Evolutionary conservation across 2,329 filamentous ascomycete genomes (phyloP).

Genomic region (Stagonosporopsis cucurbitacearum): DNA sequence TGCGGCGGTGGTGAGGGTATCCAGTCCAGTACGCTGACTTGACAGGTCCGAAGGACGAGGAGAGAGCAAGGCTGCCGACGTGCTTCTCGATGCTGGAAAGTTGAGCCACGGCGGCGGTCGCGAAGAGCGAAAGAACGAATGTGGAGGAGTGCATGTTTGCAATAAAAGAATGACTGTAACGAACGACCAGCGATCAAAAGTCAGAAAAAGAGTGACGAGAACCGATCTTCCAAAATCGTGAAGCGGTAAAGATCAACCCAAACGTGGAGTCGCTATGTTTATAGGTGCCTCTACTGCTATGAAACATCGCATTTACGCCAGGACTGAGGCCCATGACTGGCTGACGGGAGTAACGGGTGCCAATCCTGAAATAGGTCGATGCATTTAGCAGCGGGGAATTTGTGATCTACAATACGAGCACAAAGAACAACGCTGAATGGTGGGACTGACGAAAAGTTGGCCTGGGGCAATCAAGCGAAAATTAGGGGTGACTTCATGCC

Average conservation of each 20-base stretch:
- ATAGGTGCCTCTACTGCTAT: conserved; percentile 26
- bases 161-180: conserved; percentile 39
- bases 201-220: conserved; percentile 32
- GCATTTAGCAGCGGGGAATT: conserved; percentile 25
- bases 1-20: conserved; percentile 66
- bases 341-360: conserved; percentile 20
- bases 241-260: conserved; percentile 22
- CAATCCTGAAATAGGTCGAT: conserved; percentile 25
- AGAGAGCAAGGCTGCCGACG: conserved; percentile 56
- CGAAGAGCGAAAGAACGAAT: conserved; percentile 43
- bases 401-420: conserved; percentile 18
- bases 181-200: conserved; percentile 44
- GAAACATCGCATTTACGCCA: conserved; percentile 32
- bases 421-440: conserved; percentile 24
- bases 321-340: conserved; percentile 24
- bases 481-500: conserved; percentile 33
- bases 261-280: conserved; percentile 23
- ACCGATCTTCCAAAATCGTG: conserved; percentile 32
- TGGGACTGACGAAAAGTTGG: conserved; percentile 20
- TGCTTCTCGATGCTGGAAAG: conserved; percentile 54
- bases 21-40: conserved; percentile 68
- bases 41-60: conserved; percentile 62
- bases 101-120: conserved; percentile 44
- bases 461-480: conserved; percentile 25
- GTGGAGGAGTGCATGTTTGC: conserved; percentile 40